Evolutionary conservation across 1,139 yeast genomes (phyloP).

Genomic region (Debaryomyces subglobosus): DNA sequence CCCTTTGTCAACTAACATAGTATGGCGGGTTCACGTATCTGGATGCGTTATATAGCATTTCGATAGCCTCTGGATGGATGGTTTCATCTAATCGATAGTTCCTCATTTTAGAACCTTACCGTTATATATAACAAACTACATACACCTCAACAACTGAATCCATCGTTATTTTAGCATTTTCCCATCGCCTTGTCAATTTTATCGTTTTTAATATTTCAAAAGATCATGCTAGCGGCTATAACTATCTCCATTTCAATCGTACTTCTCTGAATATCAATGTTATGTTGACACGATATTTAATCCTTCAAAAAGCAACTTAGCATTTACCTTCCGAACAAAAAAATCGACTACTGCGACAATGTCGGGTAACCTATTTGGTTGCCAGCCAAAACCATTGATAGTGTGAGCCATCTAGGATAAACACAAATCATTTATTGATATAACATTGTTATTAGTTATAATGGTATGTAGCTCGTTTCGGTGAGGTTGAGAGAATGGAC

Average conservation of each 20-base stretch:
- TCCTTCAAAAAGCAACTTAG: neutral
- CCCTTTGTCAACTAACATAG: neutral
- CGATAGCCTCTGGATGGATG: neutral
- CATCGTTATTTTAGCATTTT: neutral
- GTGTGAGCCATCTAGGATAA: neutral
- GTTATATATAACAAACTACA: slow-evolving; percentile 6
- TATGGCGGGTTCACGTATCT: neutral
- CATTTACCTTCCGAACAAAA: neutral
- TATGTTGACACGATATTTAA: neutral
- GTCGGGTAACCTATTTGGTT: neutral
- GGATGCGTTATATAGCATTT: neutral
- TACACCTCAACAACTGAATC: slow-evolving; percentile 1
- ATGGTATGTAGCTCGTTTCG: neutral
- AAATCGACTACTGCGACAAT: neutral
- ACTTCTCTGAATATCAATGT: neutral
- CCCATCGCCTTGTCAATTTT: neutral
- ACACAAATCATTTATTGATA: neutral
- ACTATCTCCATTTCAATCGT: neutral
- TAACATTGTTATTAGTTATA: neutral
- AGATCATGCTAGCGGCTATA: neutral
- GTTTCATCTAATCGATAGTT: neutral
- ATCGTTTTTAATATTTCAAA: neutral
- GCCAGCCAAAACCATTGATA: slow-evolving; percentile 1
- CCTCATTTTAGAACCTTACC: neutral
- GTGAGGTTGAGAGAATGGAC: neutral